These are phyloP conservation scores for Heliophila coronopifolia DNA, from an alignment of 441 rosid genomes.

Conservation along the genomic window DNA sequence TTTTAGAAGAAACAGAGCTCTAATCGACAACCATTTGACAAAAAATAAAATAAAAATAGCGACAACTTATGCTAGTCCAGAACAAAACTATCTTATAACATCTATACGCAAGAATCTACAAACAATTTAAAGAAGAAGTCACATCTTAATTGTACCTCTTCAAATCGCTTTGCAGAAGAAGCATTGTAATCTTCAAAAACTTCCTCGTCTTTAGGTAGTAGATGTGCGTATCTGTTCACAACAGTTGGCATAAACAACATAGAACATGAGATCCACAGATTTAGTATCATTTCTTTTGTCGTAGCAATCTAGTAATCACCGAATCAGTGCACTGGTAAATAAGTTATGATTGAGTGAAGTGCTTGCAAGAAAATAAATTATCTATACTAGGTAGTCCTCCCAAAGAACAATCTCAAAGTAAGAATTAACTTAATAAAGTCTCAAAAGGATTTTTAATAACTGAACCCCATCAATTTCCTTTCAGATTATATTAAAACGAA, in stretches of 20 bases:
- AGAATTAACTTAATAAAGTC: not conserved
- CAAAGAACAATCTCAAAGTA: constrained; percentile 6
- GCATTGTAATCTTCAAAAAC: constrained; percentile 75
- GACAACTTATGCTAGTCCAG: constrained; percentile 9
- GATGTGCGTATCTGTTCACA: constrained; percentile 75
- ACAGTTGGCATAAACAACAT: constrained; percentile 5
- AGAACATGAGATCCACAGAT: constrained; percentile 6
- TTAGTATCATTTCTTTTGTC: constrained; percentile 1
- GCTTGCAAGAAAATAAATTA: not conserved
- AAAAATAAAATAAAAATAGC: no score
- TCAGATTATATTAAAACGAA: constrained; percentile 3
- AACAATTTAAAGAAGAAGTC: not conserved
- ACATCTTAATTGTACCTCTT: constrained; percentile 56
- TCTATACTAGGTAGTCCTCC: constrained; percentile 3
- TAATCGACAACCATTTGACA: no score
- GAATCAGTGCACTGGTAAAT: constrained; percentile 6
- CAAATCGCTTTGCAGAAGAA: constrained; percentile 71
- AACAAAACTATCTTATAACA: constrained; percentile 7
- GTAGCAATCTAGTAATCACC: constrained; percentile 13
- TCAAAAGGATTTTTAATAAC: not conserved
- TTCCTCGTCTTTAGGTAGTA: constrained; percentile 90
- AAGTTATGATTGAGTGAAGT: not conserved
- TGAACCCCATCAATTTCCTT: constrained; percentile 15
- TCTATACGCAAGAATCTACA: constrained; percentile 12
- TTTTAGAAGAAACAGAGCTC: not conserved